Evolutionary conservation across 345 rosid species (phyloP).

Genomic region (Citrus trifoliata): DNA sequence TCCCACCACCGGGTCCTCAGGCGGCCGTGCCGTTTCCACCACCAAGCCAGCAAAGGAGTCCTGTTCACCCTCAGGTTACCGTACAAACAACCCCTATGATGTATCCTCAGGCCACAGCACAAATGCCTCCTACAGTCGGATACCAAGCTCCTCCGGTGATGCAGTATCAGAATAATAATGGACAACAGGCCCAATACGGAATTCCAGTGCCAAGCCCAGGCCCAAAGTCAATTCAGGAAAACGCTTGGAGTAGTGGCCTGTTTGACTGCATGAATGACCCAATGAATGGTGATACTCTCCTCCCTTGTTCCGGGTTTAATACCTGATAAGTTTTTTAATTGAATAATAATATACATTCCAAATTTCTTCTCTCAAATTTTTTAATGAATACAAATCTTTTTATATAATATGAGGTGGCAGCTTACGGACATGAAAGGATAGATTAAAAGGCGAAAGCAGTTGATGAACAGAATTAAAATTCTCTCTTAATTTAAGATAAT

Average conservation of each 20-base stretch:
- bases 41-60: neutral
- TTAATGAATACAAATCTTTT: too few relatives aligned
- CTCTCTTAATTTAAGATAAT: too few relatives aligned
- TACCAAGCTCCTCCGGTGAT: neutral
- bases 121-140: neutral
- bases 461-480: too few relatives aligned
- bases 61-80: neutral
- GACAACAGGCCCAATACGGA: constrained; percentile 13
- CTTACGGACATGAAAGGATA: too few relatives aligned
- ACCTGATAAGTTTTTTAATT: too few relatives aligned
- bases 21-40: neutral
- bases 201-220: constrained; percentile 16
- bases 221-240: neutral
- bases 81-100: neutral
- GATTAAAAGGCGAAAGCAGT: too few relatives aligned
- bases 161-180: neutral
- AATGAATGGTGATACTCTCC: constrained; percentile 34
- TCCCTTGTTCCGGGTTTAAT: too few relatives aligned
- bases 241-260: constrained; percentile 51
- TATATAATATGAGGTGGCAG: too few relatives aligned
- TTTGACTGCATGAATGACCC: constrained; percentile 73
- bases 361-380: too few relatives aligned
- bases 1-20: neutral
- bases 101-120: neutral
- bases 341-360: too few relatives aligned